A percentile compares a stretch with the other conserved stretches of the same genome.
These are phyloP conservation scores for Carex kokanica DNA, from an alignment of 176 grass and related monocot species.

Conservation along the genomic window DNA sequence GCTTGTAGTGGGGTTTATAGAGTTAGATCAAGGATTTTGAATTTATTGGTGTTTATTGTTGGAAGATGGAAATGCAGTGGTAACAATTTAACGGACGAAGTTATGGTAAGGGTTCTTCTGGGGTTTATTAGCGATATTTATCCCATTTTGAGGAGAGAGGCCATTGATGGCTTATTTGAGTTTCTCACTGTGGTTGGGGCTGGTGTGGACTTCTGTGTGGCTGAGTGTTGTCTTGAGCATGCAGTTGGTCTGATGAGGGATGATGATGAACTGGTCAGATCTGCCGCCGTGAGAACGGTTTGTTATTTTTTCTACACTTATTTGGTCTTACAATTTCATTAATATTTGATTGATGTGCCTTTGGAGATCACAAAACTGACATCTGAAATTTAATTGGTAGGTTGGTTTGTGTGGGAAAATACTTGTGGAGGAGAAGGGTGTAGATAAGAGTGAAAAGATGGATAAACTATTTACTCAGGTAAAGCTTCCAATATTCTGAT, in stretches of 20 bases:
- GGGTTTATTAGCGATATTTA: conserved; percentile 55
- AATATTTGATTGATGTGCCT: not conserved
- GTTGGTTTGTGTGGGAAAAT: conserved; percentile 46
- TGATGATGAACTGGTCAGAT: conserved; percentile 55
- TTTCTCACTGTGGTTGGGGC: conserved; percentile 37
- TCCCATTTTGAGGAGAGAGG: conserved; percentile 47
- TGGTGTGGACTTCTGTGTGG: not conserved
- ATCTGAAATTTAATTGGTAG: conserved; percentile 35
- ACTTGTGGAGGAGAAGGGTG: conserved; percentile 29
- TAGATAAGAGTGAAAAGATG: conserved; percentile 28
- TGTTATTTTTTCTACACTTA: not conserved
- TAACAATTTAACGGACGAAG: not conserved
- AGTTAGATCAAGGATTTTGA: conserved; percentile 39
- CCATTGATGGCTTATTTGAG: conserved; percentile 43
- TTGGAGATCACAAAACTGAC: not conserved
- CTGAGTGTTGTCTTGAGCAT: conserved; percentile 41
- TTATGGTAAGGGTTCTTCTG: conserved; percentile 39
- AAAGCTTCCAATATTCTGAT: conserved; percentile 23
- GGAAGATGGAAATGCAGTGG: not conserved
- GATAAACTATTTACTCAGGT: conserved; percentile 76
- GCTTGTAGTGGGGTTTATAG: conserved; percentile 18
- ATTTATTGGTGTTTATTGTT: conserved; percentile 15
- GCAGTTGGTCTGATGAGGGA: conserved; percentile 46
- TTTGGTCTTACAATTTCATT: conserved; percentile 8
- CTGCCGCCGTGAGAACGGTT: conserved; percentile 65